Base-by-base conservation (phyloP, 1,284 basidiomycete species). In the Boletus smithii region DNA sequence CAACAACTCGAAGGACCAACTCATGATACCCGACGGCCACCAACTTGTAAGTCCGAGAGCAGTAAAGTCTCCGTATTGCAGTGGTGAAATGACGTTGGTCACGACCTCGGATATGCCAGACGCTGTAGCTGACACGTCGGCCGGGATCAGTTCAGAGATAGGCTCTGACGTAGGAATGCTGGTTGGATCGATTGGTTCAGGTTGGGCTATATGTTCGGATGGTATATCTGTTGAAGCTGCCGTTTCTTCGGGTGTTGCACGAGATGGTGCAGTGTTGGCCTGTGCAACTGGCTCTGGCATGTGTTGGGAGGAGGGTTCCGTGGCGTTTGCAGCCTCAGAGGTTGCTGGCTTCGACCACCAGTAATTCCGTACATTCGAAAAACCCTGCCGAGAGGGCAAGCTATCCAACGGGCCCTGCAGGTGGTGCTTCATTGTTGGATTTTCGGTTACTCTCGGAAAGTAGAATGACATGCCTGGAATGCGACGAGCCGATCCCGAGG, bases 1-100 rank as follows among this genome's bases (percentile, higher is more conserved):
- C 40, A 93, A 67, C 33, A 82, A 62, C 60, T 95, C 91, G 49
- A 94, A 74, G 8, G 73, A 80, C 79, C 81, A 89, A 58, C 73
- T 70, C 23, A 79, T 64, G 36, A 81, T 56, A 8, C 87, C 85
- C 1, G 80, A 74, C 6, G 84, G 78, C 49, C 51, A 83, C 63
- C 62, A 83, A 45, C 76, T 71, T 16, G 77, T 74, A 5, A 95
- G 73, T 3, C 90, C 93, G 33, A 93, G 73, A 10, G 84, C 77
- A 17, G 83, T 76, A 30, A 95, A 75, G 69, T 95, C 91, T 0
- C 91, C 90, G 27, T 83, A 80, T 53, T 88, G 81, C 30, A 91
- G 66, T 2, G 83, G 75, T 18, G 72, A 57, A 32, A 72, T 56
- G 39, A 64, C 51, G 33, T 67, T 68, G 36, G 51, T 41, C 17